Base-by-base conservation (phyloP, 202 grass and related monocot genomes). In the Hordeum pubiflorum region DNA sequence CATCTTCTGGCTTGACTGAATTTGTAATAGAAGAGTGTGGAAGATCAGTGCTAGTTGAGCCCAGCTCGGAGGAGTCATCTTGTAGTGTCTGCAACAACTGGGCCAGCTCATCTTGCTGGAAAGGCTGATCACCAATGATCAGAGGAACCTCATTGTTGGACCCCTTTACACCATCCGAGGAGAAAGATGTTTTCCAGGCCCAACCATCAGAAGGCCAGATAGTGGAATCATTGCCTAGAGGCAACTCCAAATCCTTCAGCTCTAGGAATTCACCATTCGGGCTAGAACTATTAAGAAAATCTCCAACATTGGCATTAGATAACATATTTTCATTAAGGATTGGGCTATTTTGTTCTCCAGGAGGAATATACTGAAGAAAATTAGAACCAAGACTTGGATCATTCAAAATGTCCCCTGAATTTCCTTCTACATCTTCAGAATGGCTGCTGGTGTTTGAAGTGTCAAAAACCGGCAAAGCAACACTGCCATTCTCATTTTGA, bases 191-290 rank as follows among this genome's bases (percentile, higher is more conserved):
- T 80, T 33, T 81, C 80, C 86, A 83, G 36, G 80, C 43, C 68
- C 67, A 88, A 81, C 56, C 80, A 84, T 83, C 88, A 5, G 80
- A 83, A 57, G 80, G 80, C 80, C 80, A 86, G 36, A 83, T 46
- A 7, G 88, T 89, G 55, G 76, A 90, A 23, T 78, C 88, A 79
- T 84, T 77, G 18, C 9, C 74, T 2, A 73, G 29, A 69, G 77
- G 67, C 15, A 52, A 69, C 52, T 70, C 80, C 7, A 75, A 59
- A 84, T 99, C 97, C 71, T 97, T 90, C 75, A 99, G 68, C 82
- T 99, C 97, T 32, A 99, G 59, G 46, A 90, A 99, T 77, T 77
- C 97, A 63, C 93, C 85, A 80, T 33, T 87, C 62, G 85, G 71
- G 80, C 74, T 82, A 40, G 90, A 80, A 71, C 29, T 86, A 81